phyloP scores from a whole-genome alignment of 768 basidiomycete genomes.

The Mycena kentingensis region DNA sequence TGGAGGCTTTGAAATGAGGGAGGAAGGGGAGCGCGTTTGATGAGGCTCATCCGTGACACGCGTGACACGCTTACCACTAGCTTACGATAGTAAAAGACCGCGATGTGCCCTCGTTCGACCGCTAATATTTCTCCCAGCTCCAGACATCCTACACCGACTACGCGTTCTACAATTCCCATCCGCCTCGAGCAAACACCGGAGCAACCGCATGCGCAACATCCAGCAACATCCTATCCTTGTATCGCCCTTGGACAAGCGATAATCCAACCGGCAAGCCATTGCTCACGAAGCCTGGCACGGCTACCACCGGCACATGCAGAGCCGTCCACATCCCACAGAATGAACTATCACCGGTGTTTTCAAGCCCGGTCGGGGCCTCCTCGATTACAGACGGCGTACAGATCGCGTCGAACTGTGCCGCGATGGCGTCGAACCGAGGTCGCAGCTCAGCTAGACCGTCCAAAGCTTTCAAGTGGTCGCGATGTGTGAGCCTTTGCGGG shows the following conservation, averaged over 20 bases:
- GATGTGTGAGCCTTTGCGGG: background rate
- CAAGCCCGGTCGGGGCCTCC: slow-evolving; percentile 18
- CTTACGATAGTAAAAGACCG: no score
- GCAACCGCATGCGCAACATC: slow-evolving; percentile 15
- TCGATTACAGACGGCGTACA: slow-evolving; percentile 15
- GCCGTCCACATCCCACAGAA: slow-evolving; percentile 24
- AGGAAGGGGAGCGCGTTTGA: background rate
- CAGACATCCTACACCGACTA: no score
- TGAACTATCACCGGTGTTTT: slow-evolving; percentile 13
- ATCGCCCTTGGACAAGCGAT: slow-evolving; percentile 17
- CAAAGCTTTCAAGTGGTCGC: slow-evolving; percentile 13
- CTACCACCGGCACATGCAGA: slow-evolving; percentile 21
- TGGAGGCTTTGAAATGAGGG: background rate
- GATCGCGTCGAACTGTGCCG: slow-evolving; percentile 16
- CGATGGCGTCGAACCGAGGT: slow-evolving; percentile 18
- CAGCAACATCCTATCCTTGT: slow-evolving; percentile 17
- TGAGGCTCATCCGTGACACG: no score
- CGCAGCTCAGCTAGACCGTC: slow-evolving; percentile 20
- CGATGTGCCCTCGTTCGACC: no score
- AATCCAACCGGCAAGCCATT: slow-evolving; percentile 23
- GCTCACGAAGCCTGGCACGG: slow-evolving; percentile 19
- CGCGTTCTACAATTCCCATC: slow-evolving; percentile 9
- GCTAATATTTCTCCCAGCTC: no score
- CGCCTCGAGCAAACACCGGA: slow-evolving; percentile 16
- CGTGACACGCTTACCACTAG: no score